Percentiles rank a stretch among this genome's conserved stretches.
Evolutionary conservation across 495 filamentous ascomycete genomes (phyloP).

Genomic region (Penicillium paxilli): DNA sequence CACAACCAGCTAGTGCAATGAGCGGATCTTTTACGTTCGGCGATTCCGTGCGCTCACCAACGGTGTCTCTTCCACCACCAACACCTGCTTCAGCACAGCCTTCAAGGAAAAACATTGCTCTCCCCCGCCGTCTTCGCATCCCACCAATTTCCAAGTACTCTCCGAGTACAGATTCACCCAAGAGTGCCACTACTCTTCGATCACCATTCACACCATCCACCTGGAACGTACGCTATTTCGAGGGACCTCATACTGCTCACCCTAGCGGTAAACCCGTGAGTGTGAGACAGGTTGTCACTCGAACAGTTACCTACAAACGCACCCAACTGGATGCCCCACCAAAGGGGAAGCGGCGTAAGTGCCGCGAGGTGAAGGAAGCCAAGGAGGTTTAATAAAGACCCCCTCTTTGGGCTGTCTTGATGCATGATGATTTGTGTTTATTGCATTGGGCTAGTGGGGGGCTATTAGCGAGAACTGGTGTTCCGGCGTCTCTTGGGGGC

Average conservation of each 20-base stretch:
- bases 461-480: no score
- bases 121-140: no score
- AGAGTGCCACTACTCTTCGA: slow-evolving; percentile 25
- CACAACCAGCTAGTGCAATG: slow-evolving; percentile 40
- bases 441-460: no score
- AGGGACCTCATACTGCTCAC: slow-evolving; percentile 30
- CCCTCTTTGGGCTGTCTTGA: no score
- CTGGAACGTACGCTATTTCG: slow-evolving; percentile 41
- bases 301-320: slow-evolving; percentile 48
- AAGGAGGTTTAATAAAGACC: background rate
- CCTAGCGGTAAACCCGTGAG: slow-evolving; percentile 33
- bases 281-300: slow-evolving; percentile 50
- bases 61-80: slow-evolving; percentile 34
- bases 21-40: slow-evolving; percentile 29
- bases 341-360: slow-evolving; percentile 44
- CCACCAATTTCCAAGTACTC: no score
- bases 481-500: no score
- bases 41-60: slow-evolving; percentile 24
- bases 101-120: no score
- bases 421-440: no score
- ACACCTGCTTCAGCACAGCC: no score
- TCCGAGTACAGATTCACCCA: slow-evolving; percentile 21
- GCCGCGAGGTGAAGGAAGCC: slow-evolving; percentile 1
- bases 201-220: slow-evolving; percentile 43
- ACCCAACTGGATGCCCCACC: slow-evolving; percentile 41